phyloP scores from a whole-genome alignment of 2,329 filamentous ascomycete species.

The Alternaria angustiovoidea region DNA sequence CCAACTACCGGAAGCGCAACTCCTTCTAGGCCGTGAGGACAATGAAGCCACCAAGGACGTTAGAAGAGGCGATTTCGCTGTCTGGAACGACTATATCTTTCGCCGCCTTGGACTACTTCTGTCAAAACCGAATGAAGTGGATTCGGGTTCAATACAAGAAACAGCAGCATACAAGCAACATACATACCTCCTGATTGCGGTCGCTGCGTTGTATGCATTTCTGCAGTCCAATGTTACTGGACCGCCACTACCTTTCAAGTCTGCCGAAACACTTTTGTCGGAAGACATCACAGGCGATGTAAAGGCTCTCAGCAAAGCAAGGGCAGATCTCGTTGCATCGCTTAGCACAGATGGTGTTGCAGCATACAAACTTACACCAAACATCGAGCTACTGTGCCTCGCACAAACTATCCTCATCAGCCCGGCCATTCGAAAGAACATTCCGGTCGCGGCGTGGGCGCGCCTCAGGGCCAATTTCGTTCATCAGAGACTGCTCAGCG shows the following conservation, averaged over 20 bases:
- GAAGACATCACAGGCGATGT: conserved; percentile 52
- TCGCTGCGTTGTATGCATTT: conserved; percentile 78
- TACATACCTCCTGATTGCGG: conserved; percentile 64
- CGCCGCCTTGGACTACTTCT: conserved; percentile 52
- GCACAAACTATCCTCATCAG: conserved; percentile 68
- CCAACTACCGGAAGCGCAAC: conserved; percentile 49
- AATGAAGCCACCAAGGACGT: conserved; percentile 44
- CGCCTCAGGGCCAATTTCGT: conserved; percentile 76
- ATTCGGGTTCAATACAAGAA: conserved; percentile 34
- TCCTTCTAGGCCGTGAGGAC: conserved; percentile 52
- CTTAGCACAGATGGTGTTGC: conserved; percentile 85
- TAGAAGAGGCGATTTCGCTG: conserved; percentile 42
- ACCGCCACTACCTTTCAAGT: conserved; percentile 72
- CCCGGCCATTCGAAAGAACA: conserved; percentile 56
- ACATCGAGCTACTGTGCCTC: conserved; percentile 83
- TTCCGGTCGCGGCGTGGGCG: conserved; percentile 65
- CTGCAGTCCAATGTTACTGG: conserved; percentile 89
- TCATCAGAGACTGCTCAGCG: conserved; percentile 72
- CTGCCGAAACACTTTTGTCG: conserved; percentile 61
- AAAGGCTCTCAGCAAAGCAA: conserved; percentile 45
- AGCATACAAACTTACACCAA: conserved; percentile 83
- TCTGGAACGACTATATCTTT: conserved; percentile 58
- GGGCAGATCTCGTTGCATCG: conserved; percentile 69
- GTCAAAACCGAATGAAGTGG: conserved; percentile 39
- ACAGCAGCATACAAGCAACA: conserved; percentile 52